Conservation (phyloP, 2,329 filamentous ascomycete genomes). For the Zasmidium citrigriseum region DNA sequence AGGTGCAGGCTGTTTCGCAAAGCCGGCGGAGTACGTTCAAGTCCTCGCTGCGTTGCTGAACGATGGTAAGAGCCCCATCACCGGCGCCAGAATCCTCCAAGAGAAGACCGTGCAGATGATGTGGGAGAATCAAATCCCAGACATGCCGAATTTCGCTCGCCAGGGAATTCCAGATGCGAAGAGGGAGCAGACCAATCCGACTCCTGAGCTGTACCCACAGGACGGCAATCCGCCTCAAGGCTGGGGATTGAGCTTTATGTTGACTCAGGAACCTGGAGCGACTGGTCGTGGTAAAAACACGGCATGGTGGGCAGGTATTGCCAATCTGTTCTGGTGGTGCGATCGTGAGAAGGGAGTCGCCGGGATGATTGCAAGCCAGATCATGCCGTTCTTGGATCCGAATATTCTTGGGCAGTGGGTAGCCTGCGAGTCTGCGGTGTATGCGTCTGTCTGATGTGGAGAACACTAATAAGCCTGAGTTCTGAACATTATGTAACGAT, state of each 20-base stretch:
- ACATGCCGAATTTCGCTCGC: conserved; percentile 38
- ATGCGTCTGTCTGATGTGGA: conserved; percentile 8
- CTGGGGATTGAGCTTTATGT: conserved; percentile 56
- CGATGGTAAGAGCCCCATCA: conserved; percentile 61
- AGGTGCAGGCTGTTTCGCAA: conserved; percentile 62
- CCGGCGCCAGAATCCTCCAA: conserved; percentile 56
- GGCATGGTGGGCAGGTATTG: conserved; percentile 38
- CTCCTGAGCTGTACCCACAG: conserved; percentile 42
- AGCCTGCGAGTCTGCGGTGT: conserved; percentile 36
- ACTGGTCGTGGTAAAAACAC: conserved; percentile 38
- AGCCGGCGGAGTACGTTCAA: conserved; percentile 62
- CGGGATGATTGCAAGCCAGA: conserved; percentile 39
- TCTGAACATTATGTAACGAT: no score
- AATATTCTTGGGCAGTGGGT: conserved; percentile 37
- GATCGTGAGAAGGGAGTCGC: conserved; percentile 41
- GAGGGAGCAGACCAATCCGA: conserved; percentile 34
- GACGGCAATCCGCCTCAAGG: conserved; percentile 58
- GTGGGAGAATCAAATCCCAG: conserved; percentile 52
- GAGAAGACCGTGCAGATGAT: conserved; percentile 61
- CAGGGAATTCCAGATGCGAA: conserved; percentile 36
- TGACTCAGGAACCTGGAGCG: conserved; percentile 36
- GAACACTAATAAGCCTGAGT: no score
- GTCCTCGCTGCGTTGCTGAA: conserved; percentile 66
- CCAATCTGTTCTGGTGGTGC: conserved; percentile 42
- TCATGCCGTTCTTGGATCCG: conserved; percentile 39